Evolutionary conservation across 495 filamentous ascomycete species (phyloP).

Genomic region (Friedmanniomyces simplex): DNA sequence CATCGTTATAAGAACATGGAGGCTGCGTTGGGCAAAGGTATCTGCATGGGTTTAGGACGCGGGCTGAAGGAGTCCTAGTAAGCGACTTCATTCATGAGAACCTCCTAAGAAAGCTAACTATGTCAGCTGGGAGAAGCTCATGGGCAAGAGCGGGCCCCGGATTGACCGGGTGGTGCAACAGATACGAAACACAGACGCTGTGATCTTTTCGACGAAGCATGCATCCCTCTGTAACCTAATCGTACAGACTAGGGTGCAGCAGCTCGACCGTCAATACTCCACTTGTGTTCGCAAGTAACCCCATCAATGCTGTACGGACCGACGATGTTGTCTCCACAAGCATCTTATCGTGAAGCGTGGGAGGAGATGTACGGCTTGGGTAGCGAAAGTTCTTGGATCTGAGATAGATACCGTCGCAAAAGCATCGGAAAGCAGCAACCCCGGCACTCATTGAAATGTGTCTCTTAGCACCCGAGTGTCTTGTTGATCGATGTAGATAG

Average conservation of each 20-base stretch:
- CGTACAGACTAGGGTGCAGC: too few relatives aligned
- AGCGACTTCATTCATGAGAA: too few relatives aligned
- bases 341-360: not conserved
- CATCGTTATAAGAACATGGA: not conserved
- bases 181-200: not conserved
- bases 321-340: not conserved
- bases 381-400: not conserved
- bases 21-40: not conserved
- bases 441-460: too few relatives aligned
- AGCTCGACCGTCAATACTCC: too few relatives aligned
- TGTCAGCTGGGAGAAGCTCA: too few relatives aligned
- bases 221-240: too few relatives aligned
- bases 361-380: not conserved
- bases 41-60: not conserved
- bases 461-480: not conserved
- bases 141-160: too few relatives aligned
- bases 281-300: too few relatives aligned
- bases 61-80: too few relatives aligned
- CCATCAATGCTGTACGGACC: too few relatives aligned
- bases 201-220: not conserved
- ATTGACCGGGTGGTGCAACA: not conserved
- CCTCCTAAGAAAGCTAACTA: too few relatives aligned
- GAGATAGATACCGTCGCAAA: not conserved
- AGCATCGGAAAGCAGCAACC: too few relatives aligned
- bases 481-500: not conserved